phyloP scores from a whole-genome alignment of 2,329 filamentous ascomycete genomes.

The Stemphylium vesicarium region DNA sequence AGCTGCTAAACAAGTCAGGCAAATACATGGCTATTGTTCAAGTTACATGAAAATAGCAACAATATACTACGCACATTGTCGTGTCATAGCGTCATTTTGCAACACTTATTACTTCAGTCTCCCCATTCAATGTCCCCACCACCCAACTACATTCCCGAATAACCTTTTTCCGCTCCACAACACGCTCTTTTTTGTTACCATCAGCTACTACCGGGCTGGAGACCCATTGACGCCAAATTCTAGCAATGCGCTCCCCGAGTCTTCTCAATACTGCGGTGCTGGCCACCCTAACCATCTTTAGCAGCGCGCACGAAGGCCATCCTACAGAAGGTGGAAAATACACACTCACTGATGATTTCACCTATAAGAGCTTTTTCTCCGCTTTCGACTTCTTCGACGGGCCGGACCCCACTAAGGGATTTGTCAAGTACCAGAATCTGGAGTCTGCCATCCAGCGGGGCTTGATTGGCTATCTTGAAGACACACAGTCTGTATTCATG shows the following conservation, averaged over 20 bases:
- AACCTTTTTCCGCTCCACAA: too few relatives aligned
- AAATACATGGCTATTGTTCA: slow-evolving; percentile 9
- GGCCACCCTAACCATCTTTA: slow-evolving; percentile 9
- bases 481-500: slow-evolving; percentile 39
- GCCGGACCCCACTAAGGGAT: slow-evolving; percentile 39
- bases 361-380: slow-evolving; percentile 41
- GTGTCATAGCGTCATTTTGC: not conserved
- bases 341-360: slow-evolving; percentile 35
- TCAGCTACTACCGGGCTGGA: not conserved
- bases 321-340: slow-evolving; percentile 15
- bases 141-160: too few relatives aligned
- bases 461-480: slow-evolving; percentile 28
- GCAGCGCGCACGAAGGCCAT: slow-evolving; percentile 5
- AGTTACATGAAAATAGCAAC: slow-evolving; percentile 2
- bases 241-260: slow-evolving; percentile 2
- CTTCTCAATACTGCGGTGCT: slow-evolving; percentile 11
- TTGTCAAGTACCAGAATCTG: slow-evolving; percentile 37
- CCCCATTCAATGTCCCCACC: not conserved
- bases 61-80: not conserved
- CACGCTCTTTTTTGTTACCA: not conserved
- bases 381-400: slow-evolving; percentile 40
- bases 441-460: slow-evolving; percentile 17
- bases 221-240: not conserved
- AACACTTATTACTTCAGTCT: not conserved
- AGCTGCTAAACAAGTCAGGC: not conserved